Evolutionary conservation across 2,329 filamentous ascomycete genomes (phyloP).

Genomic region (Colletotrichum eremochloae): DNA sequence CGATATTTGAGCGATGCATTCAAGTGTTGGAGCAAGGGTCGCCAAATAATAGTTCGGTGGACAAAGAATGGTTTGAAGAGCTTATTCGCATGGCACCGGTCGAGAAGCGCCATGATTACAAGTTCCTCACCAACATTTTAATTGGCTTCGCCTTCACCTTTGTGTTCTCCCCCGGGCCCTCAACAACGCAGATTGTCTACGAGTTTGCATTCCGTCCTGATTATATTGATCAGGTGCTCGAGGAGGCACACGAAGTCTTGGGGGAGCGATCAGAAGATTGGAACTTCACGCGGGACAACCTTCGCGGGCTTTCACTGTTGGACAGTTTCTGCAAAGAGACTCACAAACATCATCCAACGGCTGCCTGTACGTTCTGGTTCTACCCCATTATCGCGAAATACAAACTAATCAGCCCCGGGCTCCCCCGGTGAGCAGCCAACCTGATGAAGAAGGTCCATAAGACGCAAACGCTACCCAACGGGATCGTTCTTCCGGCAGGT

Average conservation of each 20-base stretch:
- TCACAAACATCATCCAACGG: constrained; percentile 35
- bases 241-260: constrained; percentile 25
- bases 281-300: constrained; percentile 26
- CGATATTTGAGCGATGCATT: constrained; percentile 17
- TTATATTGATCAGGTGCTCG: constrained; percentile 15
- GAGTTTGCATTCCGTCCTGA: constrained; percentile 38
- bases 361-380: constrained; percentile 22
- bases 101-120: constrained; percentile 26
- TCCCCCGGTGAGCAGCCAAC: constrained; percentile 20
- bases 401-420: neutral
- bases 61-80: constrained; percentile 34
- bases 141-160: constrained; percentile 37
- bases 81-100: constrained; percentile 29
- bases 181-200: constrained; percentile 38
- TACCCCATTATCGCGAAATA: neutral
- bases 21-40: constrained; percentile 15
- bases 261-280: constrained; percentile 6
- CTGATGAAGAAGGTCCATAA: constrained; percentile 38
- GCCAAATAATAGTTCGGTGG: neutral
- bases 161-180: constrained; percentile 28
- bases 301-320: constrained; percentile 24
- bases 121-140: constrained; percentile 36
- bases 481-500: constrained; percentile 23
- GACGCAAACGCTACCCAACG: constrained; percentile 32
- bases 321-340: constrained; percentile 40